Evolutionary conservation across 1,284 basidiomycete genomes (phyloP).

Genomic region (Trichosporon asahii): DNA sequence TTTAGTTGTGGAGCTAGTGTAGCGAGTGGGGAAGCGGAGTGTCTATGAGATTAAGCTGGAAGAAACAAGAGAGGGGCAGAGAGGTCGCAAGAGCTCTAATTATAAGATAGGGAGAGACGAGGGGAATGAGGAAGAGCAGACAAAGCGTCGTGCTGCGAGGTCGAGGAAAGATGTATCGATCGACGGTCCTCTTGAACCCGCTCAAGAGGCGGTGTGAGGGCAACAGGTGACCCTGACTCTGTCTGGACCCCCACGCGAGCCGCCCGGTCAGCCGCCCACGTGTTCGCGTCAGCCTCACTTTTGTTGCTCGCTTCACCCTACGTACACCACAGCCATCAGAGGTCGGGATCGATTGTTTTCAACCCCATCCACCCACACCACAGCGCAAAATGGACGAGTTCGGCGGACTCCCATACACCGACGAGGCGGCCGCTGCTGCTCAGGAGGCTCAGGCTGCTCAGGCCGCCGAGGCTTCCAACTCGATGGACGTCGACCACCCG

Average conservation of each 20-base stretch:
- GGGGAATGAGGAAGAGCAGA: neutral
- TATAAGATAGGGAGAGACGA: neutral
- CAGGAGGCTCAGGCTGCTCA: neutral
- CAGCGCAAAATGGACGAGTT: slow-evolving; percentile 13
- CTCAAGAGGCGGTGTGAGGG: slow-evolving; percentile 2
- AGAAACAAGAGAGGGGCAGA: neutral
- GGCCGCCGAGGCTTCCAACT: neutral
- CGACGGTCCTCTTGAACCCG: neutral
- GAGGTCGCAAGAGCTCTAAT: neutral
- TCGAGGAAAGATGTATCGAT: neutral
- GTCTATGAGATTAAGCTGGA: neutral
- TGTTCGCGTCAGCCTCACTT: slow-evolving; percentile 9
- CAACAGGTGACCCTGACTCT: neutral
- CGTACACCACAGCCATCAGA: neutral
- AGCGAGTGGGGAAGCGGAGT: neutral
- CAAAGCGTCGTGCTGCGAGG: neutral
- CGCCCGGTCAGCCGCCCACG: neutral
- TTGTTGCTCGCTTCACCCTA: neutral
- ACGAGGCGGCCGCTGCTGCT: slow-evolving; percentile 6
- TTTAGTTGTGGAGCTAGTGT: neutral
- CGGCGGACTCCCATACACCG: slow-evolving; percentile 41
- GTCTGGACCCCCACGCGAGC: neutral
- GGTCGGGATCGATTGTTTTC: neutral
- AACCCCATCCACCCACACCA: neutral
- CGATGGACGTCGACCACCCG: slow-evolving; percentile 23